Percentiles rank a stretch among this genome's conserved stretches.
Evolutionary conservation across 176 grass and related monocot species (phyloP).

Genomic region (Avena sativa): DNA sequence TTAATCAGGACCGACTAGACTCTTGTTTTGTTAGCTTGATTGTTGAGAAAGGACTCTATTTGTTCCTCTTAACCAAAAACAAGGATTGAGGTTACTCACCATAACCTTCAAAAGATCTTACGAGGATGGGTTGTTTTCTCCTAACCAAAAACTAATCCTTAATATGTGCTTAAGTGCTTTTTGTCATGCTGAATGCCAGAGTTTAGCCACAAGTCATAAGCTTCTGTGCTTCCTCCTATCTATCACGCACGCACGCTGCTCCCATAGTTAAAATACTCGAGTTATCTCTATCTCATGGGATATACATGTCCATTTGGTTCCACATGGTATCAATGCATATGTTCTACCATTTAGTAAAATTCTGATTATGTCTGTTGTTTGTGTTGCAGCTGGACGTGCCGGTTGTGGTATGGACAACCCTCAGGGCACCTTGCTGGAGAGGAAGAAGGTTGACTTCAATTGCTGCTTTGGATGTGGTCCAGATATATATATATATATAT

Average conservation of each 20-base stretch:
- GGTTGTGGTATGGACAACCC: neutral
- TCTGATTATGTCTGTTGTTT: neutral
- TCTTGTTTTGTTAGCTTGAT: neutral
- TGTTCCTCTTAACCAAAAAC: neutral
- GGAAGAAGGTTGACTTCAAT: neutral
- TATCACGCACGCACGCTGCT: neutral
- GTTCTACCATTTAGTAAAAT: neutral
- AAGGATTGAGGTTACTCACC: neutral
- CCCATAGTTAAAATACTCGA: neutral
- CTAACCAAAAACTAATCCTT: neutral
- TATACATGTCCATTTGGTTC: neutral
- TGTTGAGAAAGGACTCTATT: neutral
- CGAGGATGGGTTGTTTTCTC: neutral
- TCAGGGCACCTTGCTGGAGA: neutral
- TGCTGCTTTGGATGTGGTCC: conserved; percentile 3
- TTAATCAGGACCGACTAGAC: neutral
- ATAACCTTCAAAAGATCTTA: neutral
- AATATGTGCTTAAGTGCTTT: neutral
- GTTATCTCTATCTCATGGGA: neutral
- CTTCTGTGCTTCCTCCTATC: neutral
- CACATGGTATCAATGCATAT: neutral
- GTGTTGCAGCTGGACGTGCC: neutral
- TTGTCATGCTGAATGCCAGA: neutral
- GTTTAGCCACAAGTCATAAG: neutral
- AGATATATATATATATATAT: neutral